These are phyloP conservation scores for Diaporthe ampelina DNA, from an alignment of 2,329 filamentous ascomycete species.

Conservation along the genomic window DNA sequence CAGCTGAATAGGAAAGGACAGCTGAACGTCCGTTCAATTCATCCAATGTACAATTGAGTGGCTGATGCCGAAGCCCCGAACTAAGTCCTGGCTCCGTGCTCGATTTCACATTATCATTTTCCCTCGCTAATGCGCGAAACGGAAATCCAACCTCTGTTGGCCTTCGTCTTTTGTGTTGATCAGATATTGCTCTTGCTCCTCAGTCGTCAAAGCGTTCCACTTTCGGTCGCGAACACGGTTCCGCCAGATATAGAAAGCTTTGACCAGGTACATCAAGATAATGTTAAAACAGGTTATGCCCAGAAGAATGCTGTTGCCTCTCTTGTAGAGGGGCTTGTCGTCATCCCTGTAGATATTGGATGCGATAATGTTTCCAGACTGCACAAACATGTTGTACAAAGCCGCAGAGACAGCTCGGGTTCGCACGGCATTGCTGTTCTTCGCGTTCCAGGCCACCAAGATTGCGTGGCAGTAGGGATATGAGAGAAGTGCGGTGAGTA, in stretches of 20 bases:
- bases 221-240: conserved; percentile 58
- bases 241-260: conserved; percentile 62
- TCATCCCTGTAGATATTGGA: conserved; percentile 68
- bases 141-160: conserved; percentile 67
- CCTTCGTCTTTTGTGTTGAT: conserved; percentile 66
- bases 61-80: background rate
- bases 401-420: conserved; percentile 62
- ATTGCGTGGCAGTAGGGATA: conserved; percentile 66
- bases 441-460: conserved; percentile 61
- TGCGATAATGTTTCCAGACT: conserved; percentile 58
- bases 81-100: background rate
- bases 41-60: background rate
- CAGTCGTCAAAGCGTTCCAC: conserved; percentile 59
- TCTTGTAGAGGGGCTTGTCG: conserved; percentile 65
- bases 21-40: background rate
- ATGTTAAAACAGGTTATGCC: conserved; percentile 63
- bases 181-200: conserved; percentile 63
- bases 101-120: too few species aligned
- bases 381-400: conserved; percentile 65
- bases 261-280: conserved; percentile 58
- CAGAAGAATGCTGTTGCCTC: conserved; percentile 64
- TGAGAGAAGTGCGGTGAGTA: conserved; percentile 57
- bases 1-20: background rate
- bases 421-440: conserved; percentile 63
- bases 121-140: conserved; percentile 58